These are phyloP conservation scores for Coriolopsis trogii DNA, from an alignment of 1,284 basidiomycete genomes.

Conservation along the genomic window DNA sequence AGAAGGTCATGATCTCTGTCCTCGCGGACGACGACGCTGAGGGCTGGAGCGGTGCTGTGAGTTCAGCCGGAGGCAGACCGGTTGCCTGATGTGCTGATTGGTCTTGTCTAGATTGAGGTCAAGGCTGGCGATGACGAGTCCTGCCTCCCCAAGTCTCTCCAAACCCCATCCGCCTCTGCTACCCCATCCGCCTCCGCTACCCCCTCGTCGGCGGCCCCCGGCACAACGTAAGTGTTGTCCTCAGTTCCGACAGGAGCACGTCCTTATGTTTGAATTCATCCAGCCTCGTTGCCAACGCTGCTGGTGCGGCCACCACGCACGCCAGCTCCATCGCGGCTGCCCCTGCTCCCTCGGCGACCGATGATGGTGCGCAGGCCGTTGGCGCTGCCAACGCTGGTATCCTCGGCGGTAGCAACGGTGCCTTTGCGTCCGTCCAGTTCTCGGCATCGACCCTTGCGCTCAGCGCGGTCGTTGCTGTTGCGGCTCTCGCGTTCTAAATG, in stretches of 20 bases:
- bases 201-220: constrained; percentile 18
- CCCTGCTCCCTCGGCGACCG: constrained; percentile 20
- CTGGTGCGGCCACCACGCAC: constrained; percentile 21
- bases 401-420: constrained; percentile 29
- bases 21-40: constrained; percentile 56
- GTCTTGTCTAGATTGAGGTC: constrained; percentile 53
- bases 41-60: constrained; percentile 64
- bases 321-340: constrained; percentile 26
- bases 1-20: constrained; percentile 55
- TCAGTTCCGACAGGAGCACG: background rate
- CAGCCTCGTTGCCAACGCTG: constrained; percentile 24
- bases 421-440: constrained; percentile 29
- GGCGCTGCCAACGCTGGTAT: constrained; percentile 60
- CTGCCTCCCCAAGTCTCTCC: constrained; percentile 44
- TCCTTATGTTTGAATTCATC: background rate
- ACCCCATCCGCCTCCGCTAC: constrained; percentile 1
- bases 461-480: constrained; percentile 31
- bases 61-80: no score
- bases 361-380: constrained; percentile 36
- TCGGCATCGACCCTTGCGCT: constrained; percentile 30
- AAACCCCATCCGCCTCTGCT: constrained; percentile 12
- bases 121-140: constrained; percentile 48
- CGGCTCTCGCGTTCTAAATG: constrained; percentile 32
- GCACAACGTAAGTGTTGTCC: constrained; percentile 25
- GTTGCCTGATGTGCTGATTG: no score